These are phyloP conservation scores for Termitomyces sp. DNA, from an alignment of 1,284 basidiomycete genomes.

Conservation along the genomic window DNA sequence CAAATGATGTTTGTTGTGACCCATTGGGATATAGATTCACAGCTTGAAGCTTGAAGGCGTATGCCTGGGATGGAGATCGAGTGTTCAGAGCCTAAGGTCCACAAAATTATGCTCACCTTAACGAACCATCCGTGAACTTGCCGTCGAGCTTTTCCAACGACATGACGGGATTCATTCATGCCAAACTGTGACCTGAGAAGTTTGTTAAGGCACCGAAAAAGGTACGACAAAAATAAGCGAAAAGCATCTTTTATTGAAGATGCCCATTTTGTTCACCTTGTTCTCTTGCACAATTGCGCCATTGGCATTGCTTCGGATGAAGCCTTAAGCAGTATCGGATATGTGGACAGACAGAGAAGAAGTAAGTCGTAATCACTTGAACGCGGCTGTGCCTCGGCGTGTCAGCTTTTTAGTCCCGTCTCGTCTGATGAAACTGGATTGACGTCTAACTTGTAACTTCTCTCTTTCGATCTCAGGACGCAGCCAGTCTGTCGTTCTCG, in stretches of 20 bases:
- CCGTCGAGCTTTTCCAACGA: no score
- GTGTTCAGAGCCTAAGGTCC: no score
- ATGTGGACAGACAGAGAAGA: slow-evolving; percentile 13
- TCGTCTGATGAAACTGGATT: slow-evolving; percentile 13
- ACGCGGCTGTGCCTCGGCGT: slow-evolving; percentile 16
- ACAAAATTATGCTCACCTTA: no score
- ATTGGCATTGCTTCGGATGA: background rate
- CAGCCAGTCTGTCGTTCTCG: slow-evolving; percentile 12
- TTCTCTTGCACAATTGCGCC: background rate
- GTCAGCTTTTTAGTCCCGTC: slow-evolving; percentile 18
- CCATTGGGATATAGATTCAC: no score
- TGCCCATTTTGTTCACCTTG: background rate
- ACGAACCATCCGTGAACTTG: no score
- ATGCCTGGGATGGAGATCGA: no score
- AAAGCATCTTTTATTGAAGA: slow-evolving; percentile 10
- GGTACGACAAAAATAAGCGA: slow-evolving; percentile 14
- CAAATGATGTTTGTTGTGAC: no score
- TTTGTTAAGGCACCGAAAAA: slow-evolving; percentile 9
- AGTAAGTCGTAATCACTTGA: slow-evolving; percentile 13
- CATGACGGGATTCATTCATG: no score
- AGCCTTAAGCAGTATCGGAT: slow-evolving; percentile 3
- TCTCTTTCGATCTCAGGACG: slow-evolving; percentile 7
- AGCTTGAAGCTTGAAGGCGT: no score
- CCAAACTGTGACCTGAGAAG: no score
- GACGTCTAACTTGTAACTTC: slow-evolving; percentile 16